Percentiles rank a stretch among this genome's conserved stretches.
These are phyloP conservation scores for Tuber melanosporum DNA, from an alignment of 495 filamentous ascomycete species.

Conservation along the genomic window DNA sequence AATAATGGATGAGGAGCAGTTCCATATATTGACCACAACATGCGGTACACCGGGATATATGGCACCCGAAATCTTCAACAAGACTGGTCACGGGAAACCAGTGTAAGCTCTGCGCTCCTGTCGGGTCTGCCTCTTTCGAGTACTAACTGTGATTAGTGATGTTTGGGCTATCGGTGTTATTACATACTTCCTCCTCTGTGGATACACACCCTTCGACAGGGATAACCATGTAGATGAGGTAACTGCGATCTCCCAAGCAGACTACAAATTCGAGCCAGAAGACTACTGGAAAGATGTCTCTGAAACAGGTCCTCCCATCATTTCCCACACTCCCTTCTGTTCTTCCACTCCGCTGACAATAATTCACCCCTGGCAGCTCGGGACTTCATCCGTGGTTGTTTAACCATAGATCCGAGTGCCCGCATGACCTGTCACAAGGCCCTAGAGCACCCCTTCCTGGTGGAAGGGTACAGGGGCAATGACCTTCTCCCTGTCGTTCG, in stretches of 20 bases:
- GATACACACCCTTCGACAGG: conserved; percentile 96
- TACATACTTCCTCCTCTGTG: conserved; percentile 93
- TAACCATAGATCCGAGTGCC: conserved; percentile 77
- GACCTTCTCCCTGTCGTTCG: conserved; percentile 89
- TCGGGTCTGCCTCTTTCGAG: conserved; percentile 10
- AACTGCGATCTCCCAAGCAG: conserved; percentile 93
- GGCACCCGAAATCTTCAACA: conserved; percentile 77
- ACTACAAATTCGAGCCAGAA: conserved; percentile 90
- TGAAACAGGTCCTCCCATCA: conserved; percentile 44
- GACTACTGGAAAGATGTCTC: conserved; percentile 96
- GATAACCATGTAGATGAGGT: conserved; percentile 98
- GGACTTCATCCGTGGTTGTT: conserved; percentile 74
- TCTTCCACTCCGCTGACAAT: neutral
- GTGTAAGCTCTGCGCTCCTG: conserved; percentile 51
- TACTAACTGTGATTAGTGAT: conserved; percentile 48
- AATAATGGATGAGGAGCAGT: conserved; percentile 99
- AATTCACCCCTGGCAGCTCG: conserved; percentile 51
- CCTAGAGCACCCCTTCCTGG: conserved; percentile 80
- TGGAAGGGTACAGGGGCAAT: conserved; percentile 49
- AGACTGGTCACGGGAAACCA: conserved; percentile 70
- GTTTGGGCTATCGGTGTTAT: conserved; percentile 79
- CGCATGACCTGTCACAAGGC: conserved; percentile 95
- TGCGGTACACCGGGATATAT: conserved; percentile 98
- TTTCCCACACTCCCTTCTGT: neutral
- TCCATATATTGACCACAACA: conserved; percentile 94